Percentiles rank a stretch among this genome's conserved stretches.
These are phyloP conservation scores for Aspergillus brunneoviolaceus DNA, from an alignment of 2,329 filamentous ascomycete species.

Conservation along the genomic window DNA sequence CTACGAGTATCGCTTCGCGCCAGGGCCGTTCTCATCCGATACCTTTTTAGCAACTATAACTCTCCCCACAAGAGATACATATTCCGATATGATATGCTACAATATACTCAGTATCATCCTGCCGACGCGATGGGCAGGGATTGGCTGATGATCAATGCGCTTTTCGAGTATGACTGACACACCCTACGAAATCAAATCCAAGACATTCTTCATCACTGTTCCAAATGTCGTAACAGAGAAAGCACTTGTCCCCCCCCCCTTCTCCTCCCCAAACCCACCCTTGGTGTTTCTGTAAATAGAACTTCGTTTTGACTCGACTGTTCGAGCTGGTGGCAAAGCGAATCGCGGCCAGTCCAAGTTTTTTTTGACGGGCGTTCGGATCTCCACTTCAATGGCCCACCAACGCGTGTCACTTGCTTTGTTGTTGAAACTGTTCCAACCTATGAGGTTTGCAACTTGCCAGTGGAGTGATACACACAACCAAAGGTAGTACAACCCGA, in stretches of 20 bases:
- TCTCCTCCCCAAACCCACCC: not conserved
- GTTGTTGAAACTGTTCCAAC: conserved; percentile 3
- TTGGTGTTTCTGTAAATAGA: conserved; percentile 12
- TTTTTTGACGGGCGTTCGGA: not conserved
- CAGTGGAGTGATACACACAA: conserved; percentile 5
- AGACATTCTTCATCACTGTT: not conserved
- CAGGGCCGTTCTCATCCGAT: no score
- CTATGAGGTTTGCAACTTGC: not conserved
- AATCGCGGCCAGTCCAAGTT: not conserved
- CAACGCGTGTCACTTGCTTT: conserved; percentile 34
- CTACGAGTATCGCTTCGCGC: no score
- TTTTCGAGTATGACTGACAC: not conserved
- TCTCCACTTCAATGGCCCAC: conserved; percentile 24
- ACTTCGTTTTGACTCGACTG: not conserved
- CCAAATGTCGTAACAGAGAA: not conserved
- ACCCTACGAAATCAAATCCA: not conserved
- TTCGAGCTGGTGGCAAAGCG: conserved; percentile 7
- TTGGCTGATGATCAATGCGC: not conserved
- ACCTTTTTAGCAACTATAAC: no score
- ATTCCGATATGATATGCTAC: no score
- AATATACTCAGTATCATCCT: no score
- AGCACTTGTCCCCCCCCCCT: not conserved
- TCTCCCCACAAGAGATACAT: no score
- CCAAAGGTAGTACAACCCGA: not conserved
- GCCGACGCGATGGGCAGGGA: not conserved